Percentiles rank a stretch among this genome's conserved stretches.
Conservation (phyloP, 2,329 filamentous ascomycete genomes). For the Diaporthe sp. region DNA sequence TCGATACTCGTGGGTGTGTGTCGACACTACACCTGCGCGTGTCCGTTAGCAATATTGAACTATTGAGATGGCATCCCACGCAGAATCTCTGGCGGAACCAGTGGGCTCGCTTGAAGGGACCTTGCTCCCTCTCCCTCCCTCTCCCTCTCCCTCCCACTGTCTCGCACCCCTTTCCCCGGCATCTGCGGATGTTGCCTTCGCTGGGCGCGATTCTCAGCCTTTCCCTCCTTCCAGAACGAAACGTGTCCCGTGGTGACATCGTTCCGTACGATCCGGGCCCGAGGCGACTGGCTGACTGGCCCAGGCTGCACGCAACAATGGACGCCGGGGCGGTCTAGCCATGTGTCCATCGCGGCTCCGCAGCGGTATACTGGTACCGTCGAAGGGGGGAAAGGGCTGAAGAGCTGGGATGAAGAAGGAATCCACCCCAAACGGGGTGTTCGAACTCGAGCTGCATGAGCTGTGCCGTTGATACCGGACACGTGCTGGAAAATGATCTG, state of each 20-base stretch:
- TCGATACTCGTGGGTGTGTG: background rate
- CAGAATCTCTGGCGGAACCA: background rate
- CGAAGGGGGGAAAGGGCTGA: background rate
- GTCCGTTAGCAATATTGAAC: background rate
- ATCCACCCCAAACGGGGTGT: background rate
- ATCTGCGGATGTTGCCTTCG: background rate
- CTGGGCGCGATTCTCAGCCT: constrained; percentile 12
- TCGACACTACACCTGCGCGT: constrained; percentile 14
- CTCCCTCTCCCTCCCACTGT: background rate
- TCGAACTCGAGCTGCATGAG: background rate
- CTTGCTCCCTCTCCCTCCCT: background rate
- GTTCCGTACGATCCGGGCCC: background rate
- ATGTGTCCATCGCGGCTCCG: background rate
- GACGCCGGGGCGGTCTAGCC: background rate
- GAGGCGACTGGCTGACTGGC: background rate
- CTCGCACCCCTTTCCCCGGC: background rate
- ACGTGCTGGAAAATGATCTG: constrained; percentile 16
- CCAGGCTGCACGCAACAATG: background rate
- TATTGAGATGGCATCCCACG: background rate
- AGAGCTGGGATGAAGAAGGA: background rate
- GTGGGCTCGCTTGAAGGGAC: background rate
- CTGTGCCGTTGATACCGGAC: constrained; percentile 17
- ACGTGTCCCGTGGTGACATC: background rate
- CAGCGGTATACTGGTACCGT: background rate
- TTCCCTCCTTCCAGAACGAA: background rate